Percentiles rank a stretch among this genome's conserved stretches.
Conservation (phyloP, 2,329 filamentous ascomycete species). For the Chrysoporthe deuterocubensis region DNA sequence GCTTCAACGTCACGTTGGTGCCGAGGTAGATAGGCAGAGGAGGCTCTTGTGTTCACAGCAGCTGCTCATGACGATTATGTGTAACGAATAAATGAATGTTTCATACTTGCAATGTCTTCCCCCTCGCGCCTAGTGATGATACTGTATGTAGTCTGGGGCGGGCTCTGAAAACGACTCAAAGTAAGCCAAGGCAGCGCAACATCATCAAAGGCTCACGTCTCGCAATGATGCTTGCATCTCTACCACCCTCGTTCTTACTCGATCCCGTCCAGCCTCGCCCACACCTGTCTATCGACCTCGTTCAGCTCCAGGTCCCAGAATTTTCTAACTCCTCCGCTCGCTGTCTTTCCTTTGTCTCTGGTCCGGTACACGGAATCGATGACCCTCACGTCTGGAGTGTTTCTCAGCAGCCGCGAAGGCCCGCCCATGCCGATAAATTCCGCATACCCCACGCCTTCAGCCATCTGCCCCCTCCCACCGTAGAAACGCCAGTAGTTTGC, state of each 20-base stretch:
- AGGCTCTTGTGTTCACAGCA: conserved; percentile 5
- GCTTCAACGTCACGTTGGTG: neutral
- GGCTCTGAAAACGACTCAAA: neutral
- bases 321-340: neutral
- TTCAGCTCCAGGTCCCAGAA: conserved; percentile 12
- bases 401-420: conserved; percentile 4
- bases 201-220: too few species aligned
- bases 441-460: conserved; percentile 6
- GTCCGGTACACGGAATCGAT: conserved; percentile 18
- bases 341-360: conserved; percentile 5
- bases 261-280: conserved; percentile 12
- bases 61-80: conserved; percentile 10
- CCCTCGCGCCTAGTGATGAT: neutral
- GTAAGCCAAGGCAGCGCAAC: neutral
- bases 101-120: neutral
- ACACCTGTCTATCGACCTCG: conserved; percentile 2
- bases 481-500: conserved; percentile 7
- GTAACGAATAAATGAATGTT: conserved; percentile 16
- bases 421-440: conserved; percentile 6
- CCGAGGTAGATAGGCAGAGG: too few species aligned
- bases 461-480: neutral
- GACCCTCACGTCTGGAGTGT: conserved; percentile 3
- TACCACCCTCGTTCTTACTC: neutral
- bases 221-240: too few species aligned
- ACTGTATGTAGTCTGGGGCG: neutral